Percentiles rank a stretch among this genome's conserved stretches.
Evolutionary conservation across 179 eudicot genomes (phyloP).

Genomic region (Pouteria campechiana): DNA sequence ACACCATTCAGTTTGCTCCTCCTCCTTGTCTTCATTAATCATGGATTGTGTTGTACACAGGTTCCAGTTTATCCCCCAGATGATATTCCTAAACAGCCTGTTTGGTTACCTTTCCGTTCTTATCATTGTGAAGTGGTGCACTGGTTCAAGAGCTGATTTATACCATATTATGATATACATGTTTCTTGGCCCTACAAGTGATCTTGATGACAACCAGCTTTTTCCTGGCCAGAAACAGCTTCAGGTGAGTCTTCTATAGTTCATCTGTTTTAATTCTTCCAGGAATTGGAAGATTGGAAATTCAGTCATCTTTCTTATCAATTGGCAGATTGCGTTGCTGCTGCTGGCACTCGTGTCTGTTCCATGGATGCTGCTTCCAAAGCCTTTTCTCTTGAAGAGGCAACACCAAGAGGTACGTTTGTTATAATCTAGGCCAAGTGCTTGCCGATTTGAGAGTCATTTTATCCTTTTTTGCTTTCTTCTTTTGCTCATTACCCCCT

Average conservation of each 20-base stretch:
- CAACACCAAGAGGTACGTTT: conserved; percentile 57
- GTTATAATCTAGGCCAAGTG: background rate
- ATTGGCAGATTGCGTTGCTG: conserved; percentile 44
- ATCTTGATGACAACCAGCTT: conserved; percentile 71
- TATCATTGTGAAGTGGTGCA: conserved; percentile 75
- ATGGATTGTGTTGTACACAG: conserved; percentile 33
- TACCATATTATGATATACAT: conserved; percentile 87
- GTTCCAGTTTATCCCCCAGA: conserved; percentile 74
- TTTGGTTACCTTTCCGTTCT: conserved; percentile 79
- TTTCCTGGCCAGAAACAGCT: conserved; percentile 57
- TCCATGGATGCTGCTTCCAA: conserved; percentile 83
- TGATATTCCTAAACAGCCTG: conserved; percentile 66
- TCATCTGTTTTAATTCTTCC: background rate
- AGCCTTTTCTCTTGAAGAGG: conserved; percentile 73
- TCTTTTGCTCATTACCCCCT: background rate
- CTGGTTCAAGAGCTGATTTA: conserved; percentile 73
- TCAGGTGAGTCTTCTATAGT: conserved; percentile 43
- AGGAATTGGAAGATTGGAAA: conserved; percentile 3
- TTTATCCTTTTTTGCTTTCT: background rate
- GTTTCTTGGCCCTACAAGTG: conserved; percentile 82
- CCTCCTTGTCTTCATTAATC: conserved; percentile 1
- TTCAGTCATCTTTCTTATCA: conserved; percentile 1
- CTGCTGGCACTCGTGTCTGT: conserved; percentile 55
- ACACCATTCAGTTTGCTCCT: too few relatives aligned
- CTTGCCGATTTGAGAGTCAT: background rate